Evolutionary conservation across 2,329 filamentous ascomycete species (phyloP), one percentile per base, ranked within the genome.

Genomic region (Phaeophleospora eucalypticola): DNA sequence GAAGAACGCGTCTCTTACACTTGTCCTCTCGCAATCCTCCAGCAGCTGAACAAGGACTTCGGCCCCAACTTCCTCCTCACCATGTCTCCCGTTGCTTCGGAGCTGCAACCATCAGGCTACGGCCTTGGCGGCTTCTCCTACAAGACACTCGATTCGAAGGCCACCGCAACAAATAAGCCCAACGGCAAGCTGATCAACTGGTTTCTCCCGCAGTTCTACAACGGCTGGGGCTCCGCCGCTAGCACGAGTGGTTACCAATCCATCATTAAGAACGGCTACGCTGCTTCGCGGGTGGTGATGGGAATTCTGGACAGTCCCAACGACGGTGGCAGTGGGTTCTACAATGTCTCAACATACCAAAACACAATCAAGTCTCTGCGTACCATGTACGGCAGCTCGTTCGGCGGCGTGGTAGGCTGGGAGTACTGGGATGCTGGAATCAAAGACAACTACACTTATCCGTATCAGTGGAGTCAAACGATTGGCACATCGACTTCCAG

Each of bases 61-160:
- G 61, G 60, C 2, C 14, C 49, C 4, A 52, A 54, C 18, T 64
- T 64, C 57, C 48, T 64, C 46, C 45, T 59, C 9, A 63, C 60
- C 8, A 59, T 64, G 57, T 60, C 61, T 1, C 61, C 61, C n/a
- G 61, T 64, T 1, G 60, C 61, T 4, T 58, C 59, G 1, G 54
- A 55, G 17, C 41, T 62, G 6, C 46, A 54, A 7, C 47, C 49
- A 4, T 35, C 20, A 7, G 52, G 47, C n/a, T 45, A 44, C 4
- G 58, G 57, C 2, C 48, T 63, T 7, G 47, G 51, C 12, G 59
- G 59, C 7, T 60, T 63, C 46, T 44, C 41, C n/a, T 59, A 63
- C 48, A 37, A 41, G 2, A 45, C 47, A 3, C 46, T 60, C 10
- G 59, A 62, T 33, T 40, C 32, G 9, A 36, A 55, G 43, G 58